Conservation (phyloP, 2,329 filamentous ascomycete species). For the Diaporthe destruens region DNA sequence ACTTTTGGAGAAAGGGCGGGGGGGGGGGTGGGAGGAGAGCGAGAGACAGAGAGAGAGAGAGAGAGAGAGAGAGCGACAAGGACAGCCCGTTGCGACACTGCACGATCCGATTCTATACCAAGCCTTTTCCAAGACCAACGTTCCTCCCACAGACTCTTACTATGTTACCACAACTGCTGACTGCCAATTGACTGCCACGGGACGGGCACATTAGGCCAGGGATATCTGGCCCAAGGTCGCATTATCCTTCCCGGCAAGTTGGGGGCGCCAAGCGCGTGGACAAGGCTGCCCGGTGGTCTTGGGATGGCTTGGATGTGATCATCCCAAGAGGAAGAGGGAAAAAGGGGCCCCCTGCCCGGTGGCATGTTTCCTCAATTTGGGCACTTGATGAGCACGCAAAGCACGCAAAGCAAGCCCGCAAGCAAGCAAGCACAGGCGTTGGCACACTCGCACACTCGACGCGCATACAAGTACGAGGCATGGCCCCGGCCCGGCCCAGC, state of each 20-base stretch:
- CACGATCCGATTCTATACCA: slow-evolving; percentile 20
- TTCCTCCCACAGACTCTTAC: slow-evolving; percentile 17
- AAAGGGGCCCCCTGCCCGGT: slow-evolving; percentile 25
- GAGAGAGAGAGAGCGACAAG: neutral
- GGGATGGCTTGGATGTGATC: slow-evolving; percentile 31
- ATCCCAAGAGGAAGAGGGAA: slow-evolving; percentile 24
- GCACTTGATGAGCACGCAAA: slow-evolving; percentile 12
- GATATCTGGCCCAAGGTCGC: slow-evolving; percentile 25
- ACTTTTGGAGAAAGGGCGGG: too few species aligned
- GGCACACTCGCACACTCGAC: neutral
- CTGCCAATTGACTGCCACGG: neutral
- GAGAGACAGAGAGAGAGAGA: neutral
- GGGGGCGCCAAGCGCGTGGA: slow-evolving; percentile 20
- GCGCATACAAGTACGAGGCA: slow-evolving; percentile 28
- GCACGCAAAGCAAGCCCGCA: too few species aligned
- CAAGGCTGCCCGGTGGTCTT: slow-evolving; percentile 29
- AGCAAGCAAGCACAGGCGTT: too few species aligned
- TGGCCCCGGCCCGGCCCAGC: neutral
- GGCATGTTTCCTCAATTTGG: slow-evolving; percentile 29
- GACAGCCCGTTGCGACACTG: slow-evolving; percentile 3
- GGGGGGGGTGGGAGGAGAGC: too few species aligned
- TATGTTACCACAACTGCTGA: neutral
- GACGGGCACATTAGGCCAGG: neutral
- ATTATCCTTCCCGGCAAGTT: slow-evolving; percentile 28
- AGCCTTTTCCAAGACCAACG: slow-evolving; percentile 29